A percentile compares a stretch with the other conserved stretches of the same genome.
Evolutionary conservation across 2,329 filamentous ascomycete genomes (phyloP).

Genomic region (Apiospora pterosperma): DNA sequence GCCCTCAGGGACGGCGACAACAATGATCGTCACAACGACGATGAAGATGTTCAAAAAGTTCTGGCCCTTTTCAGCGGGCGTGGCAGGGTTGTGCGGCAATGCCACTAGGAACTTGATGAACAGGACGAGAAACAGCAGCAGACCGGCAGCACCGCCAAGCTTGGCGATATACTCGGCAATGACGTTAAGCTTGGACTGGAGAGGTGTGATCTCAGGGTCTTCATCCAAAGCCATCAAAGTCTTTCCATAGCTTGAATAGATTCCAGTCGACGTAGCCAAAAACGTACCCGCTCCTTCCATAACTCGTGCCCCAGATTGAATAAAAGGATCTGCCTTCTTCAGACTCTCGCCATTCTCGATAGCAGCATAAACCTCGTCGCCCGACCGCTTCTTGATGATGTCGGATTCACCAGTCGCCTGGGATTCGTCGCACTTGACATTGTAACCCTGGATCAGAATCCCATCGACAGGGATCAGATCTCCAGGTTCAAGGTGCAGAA

Average conservation of each 20-base stretch:
- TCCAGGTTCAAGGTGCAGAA: slow-evolving; percentile 70
- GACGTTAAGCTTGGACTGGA: slow-evolving; percentile 72
- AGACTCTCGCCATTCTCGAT: slow-evolving; percentile 64
- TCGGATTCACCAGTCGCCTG: slow-evolving; percentile 79
- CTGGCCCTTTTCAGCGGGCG: slow-evolving; percentile 73
- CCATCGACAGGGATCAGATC: slow-evolving; percentile 74
- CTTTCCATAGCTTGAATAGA: slow-evolving; percentile 72
- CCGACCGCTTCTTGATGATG: slow-evolving; percentile 64
- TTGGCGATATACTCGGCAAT: slow-evolving; percentile 78
- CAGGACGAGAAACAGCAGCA: slow-evolving; percentile 78
- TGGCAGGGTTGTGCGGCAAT: slow-evolving; percentile 50
- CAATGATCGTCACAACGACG: slow-evolving; percentile 74
- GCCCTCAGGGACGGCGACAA: slow-evolving; percentile 76
- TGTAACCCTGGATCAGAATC: slow-evolving; percentile 68
- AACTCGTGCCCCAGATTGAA: slow-evolving; percentile 79
- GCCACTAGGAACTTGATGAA: slow-evolving; percentile 80
- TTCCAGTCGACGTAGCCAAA: slow-evolving; percentile 69
- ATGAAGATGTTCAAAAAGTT: slow-evolving; percentile 74
- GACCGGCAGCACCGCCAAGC: slow-evolving; percentile 71
- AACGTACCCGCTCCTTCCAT: slow-evolving; percentile 76
- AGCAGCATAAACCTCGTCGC: slow-evolving; percentile 65
- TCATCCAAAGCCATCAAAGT: slow-evolving; percentile 73
- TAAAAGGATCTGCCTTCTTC: slow-evolving; percentile 76
- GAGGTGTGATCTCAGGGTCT: slow-evolving; percentile 70
- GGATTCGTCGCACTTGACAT: slow-evolving; percentile 74